Evolutionary conservation across 2,329 filamentous ascomycete genomes (phyloP), one percentile per base, ranked within the genome.

Genomic region (Aspergillus novofumigatus): DNA sequence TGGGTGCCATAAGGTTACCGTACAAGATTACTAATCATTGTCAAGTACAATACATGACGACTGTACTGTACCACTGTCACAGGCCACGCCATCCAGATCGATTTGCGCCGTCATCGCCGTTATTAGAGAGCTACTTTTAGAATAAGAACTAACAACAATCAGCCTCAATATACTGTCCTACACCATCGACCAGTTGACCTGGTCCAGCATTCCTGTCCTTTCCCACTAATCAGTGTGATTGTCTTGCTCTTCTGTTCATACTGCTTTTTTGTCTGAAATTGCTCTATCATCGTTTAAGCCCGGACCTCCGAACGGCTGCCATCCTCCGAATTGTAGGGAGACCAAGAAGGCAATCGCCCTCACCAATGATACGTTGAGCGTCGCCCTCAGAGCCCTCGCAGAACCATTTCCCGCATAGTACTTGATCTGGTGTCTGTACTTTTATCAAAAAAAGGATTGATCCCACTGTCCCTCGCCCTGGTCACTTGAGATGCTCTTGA

Each of bases 401-500:
- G 62, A 63, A 55, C 57, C 54, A 21, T 21, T 49, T 25, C 20
- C 17, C 20, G 9, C 9, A 29, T 29, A 29, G 14, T 38, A 17
- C 17, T 26, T 20, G 11, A 26, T 47, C 23, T 11, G 21, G n/a
- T 14, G 4, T 26, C 11, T 47, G 21, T 14, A 47, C 21, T 47
- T 14, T 47, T 17, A 11, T 44, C 4, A 20, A 23, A 23, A 23
- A 21, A 11, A 20, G 21, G n/a, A 11, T 23, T 44, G 7, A n/a
- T 20, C 10, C 21, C 20, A 14, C n/a, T 11, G 20, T 44, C 20
- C n/a, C 10, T 20, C 21, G 9, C 21, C 21, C 9, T 45, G n/a
- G n/a, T 45, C 8, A 4, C 21, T 20, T 10, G 54, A 57, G 48
- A 69, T 69, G 65, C 48, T 62, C 26, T 55, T 59, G 20, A 62